Percentiles rank a stretch among this genome's conserved stretches.
Conservation (phyloP, 129 eudicot genomes). For the Escallonia herrerae region DNA sequence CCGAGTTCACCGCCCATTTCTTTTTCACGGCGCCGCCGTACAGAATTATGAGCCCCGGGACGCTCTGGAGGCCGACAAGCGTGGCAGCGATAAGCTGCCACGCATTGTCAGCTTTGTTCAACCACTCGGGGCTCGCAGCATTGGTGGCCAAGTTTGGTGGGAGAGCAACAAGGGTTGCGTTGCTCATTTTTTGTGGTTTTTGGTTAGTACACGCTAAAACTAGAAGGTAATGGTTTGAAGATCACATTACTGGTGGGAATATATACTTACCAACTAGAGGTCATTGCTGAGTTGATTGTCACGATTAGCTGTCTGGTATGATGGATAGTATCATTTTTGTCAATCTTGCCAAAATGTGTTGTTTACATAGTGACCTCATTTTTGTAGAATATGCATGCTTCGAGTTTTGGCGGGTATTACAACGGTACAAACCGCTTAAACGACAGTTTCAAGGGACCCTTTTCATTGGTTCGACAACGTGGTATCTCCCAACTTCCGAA, state of each 20-base stretch:
- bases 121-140: slow-evolving; percentile 26
- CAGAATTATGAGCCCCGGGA: slow-evolving; percentile 35
- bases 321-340: slow-evolving; percentile 11
- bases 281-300: slow-evolving; percentile 4
- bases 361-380: background rate
- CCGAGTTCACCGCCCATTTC: slow-evolving; percentile 42
- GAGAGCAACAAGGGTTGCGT: slow-evolving; percentile 12
- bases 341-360: background rate
- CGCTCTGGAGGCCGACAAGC: slow-evolving; percentile 36
- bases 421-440: background rate
- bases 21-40: slow-evolving; percentile 44
- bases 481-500: background rate
- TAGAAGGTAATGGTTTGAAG: background rate
- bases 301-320: slow-evolving; percentile 4
- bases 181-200: slow-evolving; percentile 9
- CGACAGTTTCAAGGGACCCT: background rate
- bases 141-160: slow-evolving; percentile 22
- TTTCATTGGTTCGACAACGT: background rate
- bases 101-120: slow-evolving; percentile 44
- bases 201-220: no score
- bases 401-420: background rate
- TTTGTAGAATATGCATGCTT: background rate
- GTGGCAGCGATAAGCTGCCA: slow-evolving; percentile 44
- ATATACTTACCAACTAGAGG: background rate
- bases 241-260: background rate